Evolutionary conservation across 805 yeast genomes (phyloP).

Genomic region (Yarrowia sp.): DNA sequence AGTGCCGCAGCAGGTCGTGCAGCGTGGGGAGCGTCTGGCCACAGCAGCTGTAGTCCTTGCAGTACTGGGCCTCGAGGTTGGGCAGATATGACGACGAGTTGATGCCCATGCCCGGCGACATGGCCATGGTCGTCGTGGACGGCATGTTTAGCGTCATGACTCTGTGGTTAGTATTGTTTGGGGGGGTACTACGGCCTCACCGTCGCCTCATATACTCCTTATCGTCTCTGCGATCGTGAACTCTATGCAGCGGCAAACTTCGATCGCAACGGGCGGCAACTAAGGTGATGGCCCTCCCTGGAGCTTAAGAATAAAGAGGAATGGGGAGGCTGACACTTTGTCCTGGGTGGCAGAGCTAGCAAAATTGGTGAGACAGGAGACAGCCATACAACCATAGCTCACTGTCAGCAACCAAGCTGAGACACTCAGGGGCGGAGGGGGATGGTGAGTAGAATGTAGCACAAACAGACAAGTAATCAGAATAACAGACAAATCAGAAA

Average conservation of each 20-base stretch:
- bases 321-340: too few relatives aligned
- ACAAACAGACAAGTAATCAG: too few relatives aligned
- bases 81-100: conserved; percentile 82
- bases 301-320: too few relatives aligned
- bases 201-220: background rate
- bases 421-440: too few relatives aligned
- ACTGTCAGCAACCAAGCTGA: too few relatives aligned
- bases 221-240: conserved; percentile 19
- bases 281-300: background rate
- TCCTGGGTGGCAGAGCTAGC: too few relatives aligned
- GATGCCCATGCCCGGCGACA: conserved; percentile 59
- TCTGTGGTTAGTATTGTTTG: conserved; percentile 38
- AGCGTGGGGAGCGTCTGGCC: conserved; percentile 90
- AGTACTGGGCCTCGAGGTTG: conserved; percentile 91
- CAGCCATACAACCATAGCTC: too few relatives aligned
- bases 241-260: conserved; percentile 32
- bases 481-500: too few relatives aligned
- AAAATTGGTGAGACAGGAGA: too few relatives aligned
- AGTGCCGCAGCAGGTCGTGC: conserved; percentile 91
- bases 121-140: conserved; percentile 58
- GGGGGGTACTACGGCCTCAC: background rate
- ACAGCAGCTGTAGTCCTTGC: conserved; percentile 96
- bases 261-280: conserved; percentile 26
- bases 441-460: too few relatives aligned
- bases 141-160: conserved; percentile 48